Evolutionary conservation across 148 eudicot genomes (phyloP).

Genomic region (Dysphania ambrosioides): DNA sequence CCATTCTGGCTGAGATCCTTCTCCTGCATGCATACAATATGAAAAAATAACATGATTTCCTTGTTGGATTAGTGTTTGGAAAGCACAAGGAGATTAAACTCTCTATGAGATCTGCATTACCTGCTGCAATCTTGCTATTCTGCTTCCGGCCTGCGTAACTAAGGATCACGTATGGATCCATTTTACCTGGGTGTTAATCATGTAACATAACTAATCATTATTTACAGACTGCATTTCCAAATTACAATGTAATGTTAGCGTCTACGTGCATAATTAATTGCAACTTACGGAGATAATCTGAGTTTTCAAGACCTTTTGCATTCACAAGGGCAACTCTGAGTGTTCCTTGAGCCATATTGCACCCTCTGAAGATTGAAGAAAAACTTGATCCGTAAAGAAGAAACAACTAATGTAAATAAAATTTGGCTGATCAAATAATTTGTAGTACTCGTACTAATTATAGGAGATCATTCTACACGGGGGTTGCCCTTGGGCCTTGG

Average conservation of each 20-base stretch:
- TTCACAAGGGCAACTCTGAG: conserved; percentile 51
- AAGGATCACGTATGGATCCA: conserved; percentile 25
- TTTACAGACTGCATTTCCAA: not conserved
- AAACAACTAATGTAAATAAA: not conserved
- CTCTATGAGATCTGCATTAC: not conserved
- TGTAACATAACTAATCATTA: not conserved
- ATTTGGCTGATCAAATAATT: not conserved
- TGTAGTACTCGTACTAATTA: not conserved
- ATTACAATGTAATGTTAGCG: not conserved
- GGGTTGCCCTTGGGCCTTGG: not conserved
- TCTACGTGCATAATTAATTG: not conserved
- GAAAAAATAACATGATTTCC: not conserved
- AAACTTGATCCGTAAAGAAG: not conserved
- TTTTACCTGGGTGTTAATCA: conserved; percentile 5
- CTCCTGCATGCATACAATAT: conserved; percentile 2
- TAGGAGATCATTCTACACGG: not conserved
- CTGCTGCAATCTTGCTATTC: conserved; percentile 24
- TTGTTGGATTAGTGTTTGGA: too few species aligned
- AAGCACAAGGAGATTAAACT: not conserved
- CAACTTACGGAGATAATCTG: conserved; percentile 52
- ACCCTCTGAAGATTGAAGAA: not conserved
- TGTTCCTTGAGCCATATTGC: conserved; percentile 36
- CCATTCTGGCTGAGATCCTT: conserved; percentile 24
- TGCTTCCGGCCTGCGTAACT: conserved; percentile 14
- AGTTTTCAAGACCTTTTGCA: conserved; percentile 58